These are phyloP conservation scores for Vitis cinerea DNA, from an alignment of 164 flowering plant genomes.

Conservation along the genomic window DNA sequence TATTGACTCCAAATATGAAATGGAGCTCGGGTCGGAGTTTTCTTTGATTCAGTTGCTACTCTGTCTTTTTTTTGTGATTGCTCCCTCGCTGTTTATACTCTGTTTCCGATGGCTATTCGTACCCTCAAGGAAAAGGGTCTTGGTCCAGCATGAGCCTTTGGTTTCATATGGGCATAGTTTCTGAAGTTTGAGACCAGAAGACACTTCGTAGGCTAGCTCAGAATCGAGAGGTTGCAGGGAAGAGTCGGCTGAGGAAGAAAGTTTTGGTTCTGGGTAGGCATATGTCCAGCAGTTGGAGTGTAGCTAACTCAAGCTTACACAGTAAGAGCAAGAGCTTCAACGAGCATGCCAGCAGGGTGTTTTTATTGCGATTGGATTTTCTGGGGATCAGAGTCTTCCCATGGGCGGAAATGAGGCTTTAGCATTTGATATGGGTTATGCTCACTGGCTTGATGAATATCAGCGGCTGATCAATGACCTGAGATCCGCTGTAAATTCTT, in stretches of 20 bases:
- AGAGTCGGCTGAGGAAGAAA: conserved; percentile 79
- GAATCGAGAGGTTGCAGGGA: conserved; percentile 86
- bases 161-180: too few relatives aligned
- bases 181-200: conserved; percentile 22
- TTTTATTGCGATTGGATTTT: conserved; percentile 43
- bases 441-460: conserved; percentile 89
- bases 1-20: too few relatives aligned
- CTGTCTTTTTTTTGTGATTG: too few relatives aligned
- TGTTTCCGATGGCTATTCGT: too few relatives aligned
- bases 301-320: conserved; percentile 64
- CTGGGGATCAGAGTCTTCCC: conserved; percentile 47
- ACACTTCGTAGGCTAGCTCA: conserved; percentile 77
- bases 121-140: too few relatives aligned
- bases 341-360: conserved; percentile 78
- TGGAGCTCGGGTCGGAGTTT: too few relatives aligned
- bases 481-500: conserved; percentile 63
- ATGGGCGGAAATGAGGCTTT: conserved; percentile 60
- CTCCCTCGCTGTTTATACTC: too few relatives aligned
- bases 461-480: conserved; percentile 68
- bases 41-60: too few relatives aligned
- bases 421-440: conserved; percentile 78
- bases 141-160: too few relatives aligned
- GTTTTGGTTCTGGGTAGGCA: conserved; percentile 56
- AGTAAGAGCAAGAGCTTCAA: conserved; percentile 83
- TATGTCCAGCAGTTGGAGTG: conserved; percentile 90